These are phyloP conservation scores for Albugo candida DNA, from an alignment of 352 stramenopile species.

Conservation along the genomic window DNA sequence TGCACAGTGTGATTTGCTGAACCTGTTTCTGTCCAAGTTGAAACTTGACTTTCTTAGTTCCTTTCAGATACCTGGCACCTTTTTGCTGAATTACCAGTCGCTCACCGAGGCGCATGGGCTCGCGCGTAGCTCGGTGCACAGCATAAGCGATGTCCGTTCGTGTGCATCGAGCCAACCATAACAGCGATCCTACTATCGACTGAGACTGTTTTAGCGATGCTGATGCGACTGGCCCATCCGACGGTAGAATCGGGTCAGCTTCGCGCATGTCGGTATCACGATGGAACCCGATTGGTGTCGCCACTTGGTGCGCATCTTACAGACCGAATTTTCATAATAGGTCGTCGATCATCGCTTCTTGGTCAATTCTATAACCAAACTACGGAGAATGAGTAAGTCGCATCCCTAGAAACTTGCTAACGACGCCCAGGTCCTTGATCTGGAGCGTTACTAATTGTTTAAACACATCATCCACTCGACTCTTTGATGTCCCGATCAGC, in stretches of 20 bases:
- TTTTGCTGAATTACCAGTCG: slow-evolving; percentile 9
- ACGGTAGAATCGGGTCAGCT: slow-evolving; percentile 3
- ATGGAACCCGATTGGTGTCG: slow-evolving; percentile 3
- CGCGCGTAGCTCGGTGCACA: slow-evolving; percentile 7
- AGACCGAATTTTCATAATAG: slow-evolving; percentile 9
- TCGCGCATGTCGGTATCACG: not conserved
- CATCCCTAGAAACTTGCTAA: slow-evolving; percentile 15
- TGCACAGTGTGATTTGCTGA: not conserved
- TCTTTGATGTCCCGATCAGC: not conserved
- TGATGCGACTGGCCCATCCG: not conserved
- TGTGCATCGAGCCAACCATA: slow-evolving; percentile 14
- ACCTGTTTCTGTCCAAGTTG: not conserved
- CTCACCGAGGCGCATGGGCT: slow-evolving; percentile 1
- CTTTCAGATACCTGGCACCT: slow-evolving; percentile 11
- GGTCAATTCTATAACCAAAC: slow-evolving; percentile 7
- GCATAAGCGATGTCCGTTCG: slow-evolving; percentile 12
- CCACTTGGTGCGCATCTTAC: slow-evolving; percentile 5
- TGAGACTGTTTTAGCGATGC: slow-evolving; percentile 10
- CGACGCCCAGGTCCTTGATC: slow-evolving; percentile 14
- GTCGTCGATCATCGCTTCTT: slow-evolving; percentile 9
- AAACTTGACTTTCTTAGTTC: slow-evolving; percentile 5
- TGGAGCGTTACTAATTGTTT: not conserved
- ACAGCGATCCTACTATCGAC: slow-evolving; percentile 14
- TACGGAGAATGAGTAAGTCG: slow-evolving; percentile 3
- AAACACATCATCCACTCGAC: not conserved